Base-by-base conservation (phyloP, 768 basidiomycete genomes). In the Boletus rubropictus region DNA sequence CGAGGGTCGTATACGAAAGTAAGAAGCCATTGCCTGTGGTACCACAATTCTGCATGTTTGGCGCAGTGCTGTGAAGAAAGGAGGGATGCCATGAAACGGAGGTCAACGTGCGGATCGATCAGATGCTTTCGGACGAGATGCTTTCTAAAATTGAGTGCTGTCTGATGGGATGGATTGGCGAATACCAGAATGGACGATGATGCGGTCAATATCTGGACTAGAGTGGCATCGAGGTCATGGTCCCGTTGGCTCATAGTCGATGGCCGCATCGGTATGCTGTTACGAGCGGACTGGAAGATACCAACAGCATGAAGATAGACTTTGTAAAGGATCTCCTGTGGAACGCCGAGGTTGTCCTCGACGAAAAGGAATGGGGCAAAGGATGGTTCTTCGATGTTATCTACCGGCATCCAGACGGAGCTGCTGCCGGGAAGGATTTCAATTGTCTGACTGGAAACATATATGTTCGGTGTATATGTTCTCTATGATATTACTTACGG, bases 11-110 rank as follows among this genome's bases (percentile, higher is more conserved):
- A 72, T 37, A 36, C 58, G 61, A 15, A 53, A 55, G 49, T 24
- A 12, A 85, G 69, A 34, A 84, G 69, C 85, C 84, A 86, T 54
- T 78, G 75, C 27, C 86, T 75, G 58, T 88, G 80, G 51, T 80
- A 71, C 86, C 86, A 88, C 22, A 86, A 56, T 22, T 81, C 73
- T 1, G 81, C 80, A 55, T 84, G 76, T 64, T 86, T 88, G 20
- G 78, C 74, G 55, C 72, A 77, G 21, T 80, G 75, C 5, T 67
- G 72, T 35, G 73, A 73, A 20, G 78, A 75, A 25, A 76, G 69
- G 34, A 83, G 63, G 21, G 80, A 70, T 20, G 69, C 63, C 27
- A 69, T 69, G 28, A 72, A 74, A 20, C 46, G 50, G 22, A 87
- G 67, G 52, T 88, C 85, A 28, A 62, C 50, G n/a, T 60, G 48